These are phyloP conservation scores for Penicillium egyptiacum DNA, from an alignment of 495 filamentous ascomycete genomes.

Conservation along the genomic window DNA sequence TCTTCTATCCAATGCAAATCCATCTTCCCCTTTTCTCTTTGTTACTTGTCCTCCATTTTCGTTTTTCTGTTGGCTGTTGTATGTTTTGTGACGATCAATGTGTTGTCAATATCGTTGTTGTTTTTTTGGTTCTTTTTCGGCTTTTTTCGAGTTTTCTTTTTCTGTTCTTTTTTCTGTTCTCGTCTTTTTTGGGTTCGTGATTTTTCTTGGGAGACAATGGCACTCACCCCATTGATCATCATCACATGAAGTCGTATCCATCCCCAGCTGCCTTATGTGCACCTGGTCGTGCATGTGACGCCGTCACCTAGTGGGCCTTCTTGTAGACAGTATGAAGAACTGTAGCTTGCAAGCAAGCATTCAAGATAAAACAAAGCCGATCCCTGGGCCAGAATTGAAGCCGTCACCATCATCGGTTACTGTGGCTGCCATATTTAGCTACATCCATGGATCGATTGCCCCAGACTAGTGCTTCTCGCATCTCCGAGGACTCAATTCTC, in stretches of 20 bases:
- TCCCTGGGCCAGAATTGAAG: neutral
- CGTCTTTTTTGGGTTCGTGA: neutral
- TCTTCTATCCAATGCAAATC: neutral
- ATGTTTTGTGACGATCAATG: no score
- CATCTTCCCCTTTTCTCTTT: neutral
- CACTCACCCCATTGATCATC: neutral
- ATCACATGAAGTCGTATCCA: neutral
- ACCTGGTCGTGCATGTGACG: neutral
- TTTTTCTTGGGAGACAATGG: neutral
- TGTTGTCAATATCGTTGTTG: neutral
- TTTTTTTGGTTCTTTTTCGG: neutral
- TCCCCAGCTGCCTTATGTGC: neutral
- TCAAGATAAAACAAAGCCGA: neutral
- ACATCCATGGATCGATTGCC: no score
- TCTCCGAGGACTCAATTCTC: neutral
- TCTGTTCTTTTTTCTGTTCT: no score
- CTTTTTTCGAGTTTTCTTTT: neutral
- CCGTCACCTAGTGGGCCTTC: neutral
- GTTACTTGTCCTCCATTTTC: neutral
- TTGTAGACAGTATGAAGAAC: neutral
- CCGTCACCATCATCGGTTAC: neutral
- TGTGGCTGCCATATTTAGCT: neutral
- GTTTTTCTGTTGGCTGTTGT: no score
- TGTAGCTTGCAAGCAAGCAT: neutral
- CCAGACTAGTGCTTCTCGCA: neutral